Base-by-base conservation (phyloP, 2,329 filamentous ascomycete genomes). In the Ophiostoma ips region DNA sequence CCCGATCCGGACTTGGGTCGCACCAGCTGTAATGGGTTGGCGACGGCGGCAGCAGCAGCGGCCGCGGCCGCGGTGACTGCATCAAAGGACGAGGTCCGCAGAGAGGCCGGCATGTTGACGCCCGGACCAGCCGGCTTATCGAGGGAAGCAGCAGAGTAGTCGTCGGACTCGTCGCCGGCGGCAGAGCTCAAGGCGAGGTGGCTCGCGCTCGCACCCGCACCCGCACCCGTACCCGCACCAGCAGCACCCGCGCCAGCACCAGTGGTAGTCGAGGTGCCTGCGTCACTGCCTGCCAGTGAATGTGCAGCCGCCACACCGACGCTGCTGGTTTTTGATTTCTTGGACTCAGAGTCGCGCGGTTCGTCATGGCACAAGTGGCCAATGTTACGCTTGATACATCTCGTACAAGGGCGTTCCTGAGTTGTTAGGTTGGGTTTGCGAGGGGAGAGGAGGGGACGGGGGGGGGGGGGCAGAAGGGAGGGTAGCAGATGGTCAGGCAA, bases 351-450 rank as follows among this genome's bases (percentile, higher is more conserved):
- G 62, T 98, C 90, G 66, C 90, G 83, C 58, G 89, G 90, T 68
- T 96, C 92, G 68, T 98, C 92, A 71, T 95, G 92, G 68, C 92
- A 98, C 58, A 98, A 76, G 68, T 98, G 92, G 61, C 90, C 92
- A 66, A 98, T 98, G 70, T 95, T 95, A 63, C 92, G 83, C 71
- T 96, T 98, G 69, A 96, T 87, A 73, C 92, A 98, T 69, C 92
- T 80, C 61, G 87, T 90, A 76, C 92, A 98, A 62, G 92, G 92
- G 64, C 92, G 83, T 72, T 94, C 87, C 87, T 94, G 66, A 62
- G 58, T 15, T 28, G 12, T 30, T 49, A 52, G 19, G 21, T 18
- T 41, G 21, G 28, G 24, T 24, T 24, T 15, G 37, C 5, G 35
- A n/a, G n/a, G 6, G 35, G 9, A 18, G 10, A 9, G 5, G 36